These are phyloP conservation scores for Epichloe hybrida DNA, from an alignment of 2,329 filamentous ascomycete genomes.

Conservation along the genomic window DNA sequence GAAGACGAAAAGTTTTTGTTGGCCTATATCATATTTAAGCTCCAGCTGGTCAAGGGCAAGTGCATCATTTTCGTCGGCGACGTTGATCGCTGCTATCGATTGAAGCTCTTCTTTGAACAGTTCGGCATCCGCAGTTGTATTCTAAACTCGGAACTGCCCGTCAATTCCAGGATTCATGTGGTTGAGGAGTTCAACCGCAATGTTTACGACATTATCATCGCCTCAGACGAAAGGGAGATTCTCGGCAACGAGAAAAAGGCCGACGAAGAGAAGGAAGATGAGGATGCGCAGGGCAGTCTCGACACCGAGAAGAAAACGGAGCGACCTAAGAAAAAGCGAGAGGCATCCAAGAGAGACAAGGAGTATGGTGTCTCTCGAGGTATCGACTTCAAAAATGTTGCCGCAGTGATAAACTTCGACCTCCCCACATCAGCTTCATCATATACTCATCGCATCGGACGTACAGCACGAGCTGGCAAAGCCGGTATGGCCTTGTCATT, in stretches of 20 bases:
- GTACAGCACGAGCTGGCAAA: conserved; percentile 82
- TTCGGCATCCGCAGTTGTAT: conserved; percentile 91
- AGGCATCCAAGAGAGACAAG: conserved; percentile 53
- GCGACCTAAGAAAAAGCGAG: conserved; percentile 18
- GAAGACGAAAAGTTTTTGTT: conserved; percentile 96
- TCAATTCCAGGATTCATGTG: conserved; percentile 86
- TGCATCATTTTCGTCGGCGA: conserved; percentile 62
- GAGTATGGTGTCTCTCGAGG: conserved; percentile 90
- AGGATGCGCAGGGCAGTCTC: conserved; percentile 23
- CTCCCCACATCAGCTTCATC: conserved; percentile 77
- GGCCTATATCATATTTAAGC: conserved; percentile 87
- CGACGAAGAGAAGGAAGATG: conserved; percentile 25
- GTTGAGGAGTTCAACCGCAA: conserved; percentile 96
- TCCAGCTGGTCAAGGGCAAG: conserved; percentile 88
- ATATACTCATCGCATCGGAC: conserved; percentile 93
- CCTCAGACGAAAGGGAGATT: conserved; percentile 81
- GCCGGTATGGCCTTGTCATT: conserved; percentile 94
- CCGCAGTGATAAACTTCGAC: conserved; percentile 93
- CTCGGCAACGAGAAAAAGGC: conserved; percentile 48
- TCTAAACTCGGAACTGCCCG: conserved; percentile 83
- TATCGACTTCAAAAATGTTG: conserved; percentile 93
- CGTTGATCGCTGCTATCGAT: conserved; percentile 74
- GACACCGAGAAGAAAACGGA: conserved; percentile 14
- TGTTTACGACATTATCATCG: conserved; percentile 96
- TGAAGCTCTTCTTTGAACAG: conserved; percentile 93